Percentiles rank a stretch among this genome's conserved stretches.
Conservation (phyloP, 1,139 yeast genomes). For the Zhuliangozyma blackwelliae region DNA sequence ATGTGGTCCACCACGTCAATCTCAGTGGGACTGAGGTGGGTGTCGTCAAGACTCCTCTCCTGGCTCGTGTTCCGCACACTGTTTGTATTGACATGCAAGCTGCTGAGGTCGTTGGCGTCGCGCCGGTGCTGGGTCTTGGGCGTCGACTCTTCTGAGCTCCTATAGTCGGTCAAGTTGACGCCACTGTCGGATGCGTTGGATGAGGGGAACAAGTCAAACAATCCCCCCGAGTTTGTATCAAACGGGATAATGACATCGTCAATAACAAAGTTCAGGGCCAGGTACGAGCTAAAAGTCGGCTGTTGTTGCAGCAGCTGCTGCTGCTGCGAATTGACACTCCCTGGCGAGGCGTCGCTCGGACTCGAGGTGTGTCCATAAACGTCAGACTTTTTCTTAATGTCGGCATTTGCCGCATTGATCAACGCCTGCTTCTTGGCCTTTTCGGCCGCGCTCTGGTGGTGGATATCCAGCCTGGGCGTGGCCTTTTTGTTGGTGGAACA, state of each 20-base stretch:
- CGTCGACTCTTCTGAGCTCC: neutral
- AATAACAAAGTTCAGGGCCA: slow-evolving; percentile 21
- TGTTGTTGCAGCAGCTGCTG: slow-evolving; percentile 1
- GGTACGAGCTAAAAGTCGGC: neutral
- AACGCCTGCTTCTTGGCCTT: slow-evolving; percentile 26
- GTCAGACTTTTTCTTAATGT: slow-evolving; percentile 9
- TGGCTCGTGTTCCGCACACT: neutral
- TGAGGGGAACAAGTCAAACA: slow-evolving; percentile 26
- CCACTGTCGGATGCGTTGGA: neutral
- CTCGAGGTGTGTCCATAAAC: neutral
- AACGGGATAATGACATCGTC: slow-evolving; percentile 33
- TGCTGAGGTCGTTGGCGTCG: neutral
- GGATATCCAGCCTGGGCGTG: slow-evolving; percentile 10
- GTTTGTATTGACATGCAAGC: neutral
- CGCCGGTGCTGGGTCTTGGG: neutral
- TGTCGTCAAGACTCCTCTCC: neutral
- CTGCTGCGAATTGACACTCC: neutral
- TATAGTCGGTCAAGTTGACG: slow-evolving; percentile 3
- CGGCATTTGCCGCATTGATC: slow-evolving; percentile 20
- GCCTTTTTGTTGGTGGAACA: slow-evolving; percentile 36
- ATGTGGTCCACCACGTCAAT: slow-evolving; percentile 22
- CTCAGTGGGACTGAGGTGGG: slow-evolving; percentile 9
- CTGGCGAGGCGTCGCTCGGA: slow-evolving; percentile 1
- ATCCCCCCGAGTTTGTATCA: slow-evolving; percentile 22
- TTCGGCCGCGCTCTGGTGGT: slow-evolving; percentile 18